Conservation (phyloP, 129 eudicot genomes). For the Pseudognaphalium luteoalbum region DNA sequence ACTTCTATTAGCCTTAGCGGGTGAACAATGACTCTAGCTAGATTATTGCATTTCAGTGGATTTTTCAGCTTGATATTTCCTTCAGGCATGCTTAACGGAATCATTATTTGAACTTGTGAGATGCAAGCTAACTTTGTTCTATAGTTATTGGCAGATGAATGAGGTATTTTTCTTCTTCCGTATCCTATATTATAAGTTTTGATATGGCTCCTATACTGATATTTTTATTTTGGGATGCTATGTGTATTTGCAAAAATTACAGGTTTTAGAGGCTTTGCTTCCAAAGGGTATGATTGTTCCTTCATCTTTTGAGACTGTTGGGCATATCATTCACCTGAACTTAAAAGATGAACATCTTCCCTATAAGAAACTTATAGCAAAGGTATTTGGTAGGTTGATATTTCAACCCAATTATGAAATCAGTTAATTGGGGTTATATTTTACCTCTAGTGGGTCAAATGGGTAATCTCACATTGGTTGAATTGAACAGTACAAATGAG, state of each 20-base stretch:
- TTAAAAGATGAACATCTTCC: constrained; percentile 60
- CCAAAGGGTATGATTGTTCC: constrained; percentile 74
- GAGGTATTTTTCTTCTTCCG: constrained; percentile 54
- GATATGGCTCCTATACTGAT: neutral
- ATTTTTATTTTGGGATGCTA: neutral
- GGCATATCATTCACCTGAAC: constrained; percentile 92
- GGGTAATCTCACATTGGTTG: too few relatives aligned
- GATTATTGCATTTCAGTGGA: neutral
- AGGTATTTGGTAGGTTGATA: constrained; percentile 38
- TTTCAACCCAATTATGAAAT: neutral
- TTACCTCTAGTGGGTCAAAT: too few relatives aligned
- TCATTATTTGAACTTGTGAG: constrained; percentile 33
- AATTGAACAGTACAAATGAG: too few relatives aligned
- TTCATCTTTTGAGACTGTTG: constrained; percentile 86
- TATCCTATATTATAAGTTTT: neutral
- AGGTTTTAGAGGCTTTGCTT: constrained; percentile 82
- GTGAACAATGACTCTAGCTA: neutral
- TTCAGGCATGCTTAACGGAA: constrained; percentile 53
- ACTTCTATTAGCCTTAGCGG: too few relatives aligned
- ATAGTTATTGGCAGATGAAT: constrained; percentile 68
- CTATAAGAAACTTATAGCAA: constrained; percentile 78
- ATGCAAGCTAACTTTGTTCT: constrained; percentile 1
- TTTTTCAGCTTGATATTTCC: constrained; percentile 19
- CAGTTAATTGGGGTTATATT: too few relatives aligned
- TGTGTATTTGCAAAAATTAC: constrained; percentile 26